These are phyloP conservation scores for Verruconis gallopava DNA, from an alignment of 2,329 filamentous ascomycete species.

Conservation along the genomic window DNA sequence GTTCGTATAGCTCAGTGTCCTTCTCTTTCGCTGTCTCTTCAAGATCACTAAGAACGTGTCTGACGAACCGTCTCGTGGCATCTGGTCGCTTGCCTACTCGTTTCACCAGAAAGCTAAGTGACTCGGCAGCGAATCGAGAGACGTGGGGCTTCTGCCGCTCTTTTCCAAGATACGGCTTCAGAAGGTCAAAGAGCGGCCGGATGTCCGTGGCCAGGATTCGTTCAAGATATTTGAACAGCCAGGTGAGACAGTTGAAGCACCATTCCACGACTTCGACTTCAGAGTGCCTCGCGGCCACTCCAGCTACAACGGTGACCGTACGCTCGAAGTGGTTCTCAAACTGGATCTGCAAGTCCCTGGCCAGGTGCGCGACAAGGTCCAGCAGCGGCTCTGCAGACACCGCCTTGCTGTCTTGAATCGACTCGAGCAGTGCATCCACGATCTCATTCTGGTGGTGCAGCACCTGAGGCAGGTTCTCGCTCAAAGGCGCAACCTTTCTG, in stretches of 20 bases:
- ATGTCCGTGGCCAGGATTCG: constrained; percentile 76
- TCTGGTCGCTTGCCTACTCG: constrained; percentile 47
- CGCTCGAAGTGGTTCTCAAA: constrained; percentile 82
- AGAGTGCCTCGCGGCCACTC: constrained; percentile 62
- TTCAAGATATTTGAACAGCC: constrained; percentile 94
- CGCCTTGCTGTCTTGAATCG: constrained; percentile 65
- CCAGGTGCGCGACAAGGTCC: constrained; percentile 80
- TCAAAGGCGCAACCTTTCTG: constrained; percentile 60
- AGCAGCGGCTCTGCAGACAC: constrained; percentile 76
- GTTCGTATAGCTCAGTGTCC: constrained; percentile 58
- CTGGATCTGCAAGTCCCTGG: constrained; percentile 75
- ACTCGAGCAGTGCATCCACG: constrained; percentile 60
- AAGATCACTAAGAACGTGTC: constrained; percentile 60
- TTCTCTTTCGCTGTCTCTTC: constrained; percentile 38
- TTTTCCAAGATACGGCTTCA: constrained; percentile 75
- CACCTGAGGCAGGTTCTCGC: constrained; percentile 83
- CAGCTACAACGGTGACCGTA: constrained; percentile 61
- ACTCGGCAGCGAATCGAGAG: constrained; percentile 84
- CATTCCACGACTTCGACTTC: constrained; percentile 90
- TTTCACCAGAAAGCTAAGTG: constrained; percentile 82
- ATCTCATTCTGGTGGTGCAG: constrained; percentile 82
- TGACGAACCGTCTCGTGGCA: constrained; percentile 42
- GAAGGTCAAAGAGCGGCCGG: constrained; percentile 67
- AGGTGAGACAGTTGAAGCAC: constrained; percentile 88
- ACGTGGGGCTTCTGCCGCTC: constrained; percentile 73